These are phyloP conservation scores for Fusarium sororula DNA, from an alignment of 2,329 filamentous ascomycete genomes.

Conservation along the genomic window DNA sequence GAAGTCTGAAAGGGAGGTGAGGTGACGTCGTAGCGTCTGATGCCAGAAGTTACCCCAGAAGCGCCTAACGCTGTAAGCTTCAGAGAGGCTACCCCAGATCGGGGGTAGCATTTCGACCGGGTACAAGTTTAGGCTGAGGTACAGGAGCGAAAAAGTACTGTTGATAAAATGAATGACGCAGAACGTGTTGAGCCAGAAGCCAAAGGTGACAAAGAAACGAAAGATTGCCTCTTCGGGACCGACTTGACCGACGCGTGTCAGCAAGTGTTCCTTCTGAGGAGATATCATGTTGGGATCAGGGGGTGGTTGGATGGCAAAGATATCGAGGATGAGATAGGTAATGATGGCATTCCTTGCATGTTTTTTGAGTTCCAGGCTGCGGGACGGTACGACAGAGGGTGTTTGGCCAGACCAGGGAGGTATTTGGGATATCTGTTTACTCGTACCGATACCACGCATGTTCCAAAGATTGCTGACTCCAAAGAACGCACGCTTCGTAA, in stretches of 20 bases:
- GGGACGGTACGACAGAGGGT: constrained; percentile 5
- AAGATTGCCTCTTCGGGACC: constrained; percentile 10
- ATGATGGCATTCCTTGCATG: constrained; percentile 13
- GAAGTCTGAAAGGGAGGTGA: constrained; percentile 21
- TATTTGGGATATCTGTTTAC: neutral
- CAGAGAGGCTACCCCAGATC: constrained; percentile 23
- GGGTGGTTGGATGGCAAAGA: constrained; percentile 18
- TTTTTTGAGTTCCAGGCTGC: neutral
- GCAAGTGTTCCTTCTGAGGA: constrained; percentile 2
- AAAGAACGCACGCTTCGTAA: neutral
- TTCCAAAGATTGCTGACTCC: constrained; percentile 29
- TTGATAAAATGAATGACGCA: constrained; percentile 33
- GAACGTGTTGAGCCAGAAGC: constrained; percentile 35
- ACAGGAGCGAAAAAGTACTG: constrained; percentile 8
- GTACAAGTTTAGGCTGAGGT: constrained; percentile 8
- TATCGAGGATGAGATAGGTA: constrained; percentile 21
- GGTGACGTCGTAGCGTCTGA: constrained; percentile 30
- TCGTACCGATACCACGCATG: constrained; percentile 25
- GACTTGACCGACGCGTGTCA: constrained; percentile 8
- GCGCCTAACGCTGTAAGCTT: constrained; percentile 24
- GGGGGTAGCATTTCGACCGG: constrained; percentile 26
- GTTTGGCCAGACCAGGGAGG: neutral
- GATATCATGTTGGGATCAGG: constrained; percentile 24
- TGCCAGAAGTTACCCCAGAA: constrained; percentile 36
- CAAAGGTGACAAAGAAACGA: constrained; percentile 17